These are phyloP conservation scores for Alnus glutinosa DNA, from an alignment of 306 rosid species.

Conservation along the genomic window DNA sequence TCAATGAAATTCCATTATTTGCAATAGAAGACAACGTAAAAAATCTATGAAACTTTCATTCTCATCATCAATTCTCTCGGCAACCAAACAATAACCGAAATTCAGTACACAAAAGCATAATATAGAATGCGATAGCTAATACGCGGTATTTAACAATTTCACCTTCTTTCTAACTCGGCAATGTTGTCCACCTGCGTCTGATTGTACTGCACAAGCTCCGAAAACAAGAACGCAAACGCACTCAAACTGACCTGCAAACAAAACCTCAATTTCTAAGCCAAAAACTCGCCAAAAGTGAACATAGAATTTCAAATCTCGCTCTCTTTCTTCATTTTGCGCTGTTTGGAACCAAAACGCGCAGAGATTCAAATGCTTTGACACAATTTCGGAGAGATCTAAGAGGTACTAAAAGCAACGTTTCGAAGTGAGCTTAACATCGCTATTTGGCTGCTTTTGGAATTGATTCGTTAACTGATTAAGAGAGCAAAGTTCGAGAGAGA, in stretches of 20 bases:
- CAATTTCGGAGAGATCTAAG: background rate
- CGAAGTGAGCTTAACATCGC: background rate
- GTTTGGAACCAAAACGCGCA: background rate
- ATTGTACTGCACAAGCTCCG: conserved; percentile 98
- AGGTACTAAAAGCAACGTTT: background rate
- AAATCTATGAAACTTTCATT: background rate
- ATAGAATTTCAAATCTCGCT: background rate
- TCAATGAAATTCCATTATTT: background rate
- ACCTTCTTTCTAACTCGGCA: conserved; percentile 95
- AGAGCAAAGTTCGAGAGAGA: background rate
- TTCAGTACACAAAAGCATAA: background rate
- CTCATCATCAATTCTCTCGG: background rate
- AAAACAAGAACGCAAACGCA: conserved; percentile 95
- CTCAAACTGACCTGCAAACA: conserved; percentile 90
- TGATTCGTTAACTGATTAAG: background rate
- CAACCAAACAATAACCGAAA: background rate
- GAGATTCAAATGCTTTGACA: background rate
- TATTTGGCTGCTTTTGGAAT: background rate
- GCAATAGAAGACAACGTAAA: background rate
- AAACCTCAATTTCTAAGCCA: background rate
- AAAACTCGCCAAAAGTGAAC: background rate
- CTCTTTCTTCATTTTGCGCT: background rate
- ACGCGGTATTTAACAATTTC: conserved; percentile 2
- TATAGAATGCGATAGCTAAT: background rate
- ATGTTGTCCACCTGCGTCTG: conserved; percentile 98